Conservation (phyloP, 371 early-diverging fungal species). For the Gilbertella persicaria region DNA sequence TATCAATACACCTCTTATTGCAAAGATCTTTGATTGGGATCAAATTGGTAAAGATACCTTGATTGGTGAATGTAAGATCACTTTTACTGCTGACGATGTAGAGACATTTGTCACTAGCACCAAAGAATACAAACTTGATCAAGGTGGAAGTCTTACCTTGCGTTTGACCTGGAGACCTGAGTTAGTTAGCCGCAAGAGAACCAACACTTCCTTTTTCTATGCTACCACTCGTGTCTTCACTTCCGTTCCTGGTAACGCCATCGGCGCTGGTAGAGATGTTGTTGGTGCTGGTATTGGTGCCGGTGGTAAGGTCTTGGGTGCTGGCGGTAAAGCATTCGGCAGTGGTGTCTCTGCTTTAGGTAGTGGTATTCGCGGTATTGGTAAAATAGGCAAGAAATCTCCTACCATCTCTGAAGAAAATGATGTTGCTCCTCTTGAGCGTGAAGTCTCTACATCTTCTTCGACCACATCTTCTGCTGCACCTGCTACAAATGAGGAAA, state of each 20-base stretch:
- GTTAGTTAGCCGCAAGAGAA: constrained; percentile 44
- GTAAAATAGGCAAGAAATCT: constrained; percentile 31
- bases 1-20: constrained; percentile 50
- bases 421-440: neutral
- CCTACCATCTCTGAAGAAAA: constrained; percentile 1
- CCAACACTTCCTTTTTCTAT: constrained; percentile 36
- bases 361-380: constrained; percentile 40
- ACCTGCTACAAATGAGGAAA: neutral
- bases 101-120: constrained; percentile 45
- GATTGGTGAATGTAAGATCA: constrained; percentile 44
- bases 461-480: constrained; percentile 1
- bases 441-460: neutral
- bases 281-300: constrained; percentile 43
- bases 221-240: constrained; percentile 49
- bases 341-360: constrained; percentile 40
- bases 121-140: constrained; percentile 25
- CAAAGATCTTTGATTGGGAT: constrained; percentile 84
- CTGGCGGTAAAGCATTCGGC: constrained; percentile 42
- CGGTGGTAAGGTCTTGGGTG: constrained; percentile 40
- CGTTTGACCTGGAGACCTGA: constrained; percentile 53
- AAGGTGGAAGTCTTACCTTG: constrained; percentile 30
- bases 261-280: constrained; percentile 39
- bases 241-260: constrained; percentile 39
- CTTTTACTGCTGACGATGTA: constrained; percentile 32
- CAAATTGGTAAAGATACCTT: constrained; percentile 67